phyloP scores from a whole-genome alignment of 2,329 filamentous ascomycete genomes.

The Colletotrichum plurivorum region DNA sequence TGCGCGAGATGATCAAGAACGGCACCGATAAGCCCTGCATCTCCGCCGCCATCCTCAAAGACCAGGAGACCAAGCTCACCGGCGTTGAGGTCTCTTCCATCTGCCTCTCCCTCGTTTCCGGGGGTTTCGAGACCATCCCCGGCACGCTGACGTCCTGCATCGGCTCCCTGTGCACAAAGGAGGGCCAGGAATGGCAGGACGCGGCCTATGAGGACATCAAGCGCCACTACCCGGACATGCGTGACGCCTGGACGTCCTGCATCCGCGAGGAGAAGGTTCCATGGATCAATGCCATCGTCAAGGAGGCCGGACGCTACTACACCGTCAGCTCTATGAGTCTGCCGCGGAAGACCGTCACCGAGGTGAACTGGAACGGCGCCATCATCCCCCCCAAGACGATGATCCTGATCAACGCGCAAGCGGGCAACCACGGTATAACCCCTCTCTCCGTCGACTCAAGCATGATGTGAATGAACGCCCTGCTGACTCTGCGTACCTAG shows the following conservation, averaged over 20 bases:
- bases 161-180: slow-evolving; percentile 77
- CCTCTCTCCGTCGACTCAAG: not conserved
- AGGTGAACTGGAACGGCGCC: slow-evolving; percentile 77
- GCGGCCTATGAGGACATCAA: slow-evolving; percentile 79
- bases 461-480: too few species aligned
- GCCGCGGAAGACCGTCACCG: slow-evolving; percentile 79
- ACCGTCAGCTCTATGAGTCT: slow-evolving; percentile 87
- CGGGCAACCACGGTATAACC: slow-evolving; percentile 55
- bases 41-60: slow-evolving; percentile 68
- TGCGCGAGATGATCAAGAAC: slow-evolving; percentile 55
- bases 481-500: slow-evolving; percentile 51
- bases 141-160: slow-evolving; percentile 86
- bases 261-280: slow-evolving; percentile 81
- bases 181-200: slow-evolving; percentile 79
- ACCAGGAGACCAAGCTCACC: slow-evolving; percentile 59
- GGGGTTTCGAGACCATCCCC: slow-evolving; percentile 85
- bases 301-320: slow-evolving; percentile 84
- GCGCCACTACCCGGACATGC: slow-evolving; percentile 77
- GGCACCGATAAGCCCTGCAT: slow-evolving; percentile 59
- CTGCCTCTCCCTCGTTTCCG: slow-evolving; percentile 85
- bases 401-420: slow-evolving; percentile 73
- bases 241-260: slow-evolving; percentile 81
- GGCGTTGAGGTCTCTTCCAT: slow-evolving; percentile 82
- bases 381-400: slow-evolving; percentile 82
- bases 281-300: slow-evolving; percentile 83